phyloP scores from a whole-genome alignment of 805 yeast species.

The Candida tallmaniae region DNA sequence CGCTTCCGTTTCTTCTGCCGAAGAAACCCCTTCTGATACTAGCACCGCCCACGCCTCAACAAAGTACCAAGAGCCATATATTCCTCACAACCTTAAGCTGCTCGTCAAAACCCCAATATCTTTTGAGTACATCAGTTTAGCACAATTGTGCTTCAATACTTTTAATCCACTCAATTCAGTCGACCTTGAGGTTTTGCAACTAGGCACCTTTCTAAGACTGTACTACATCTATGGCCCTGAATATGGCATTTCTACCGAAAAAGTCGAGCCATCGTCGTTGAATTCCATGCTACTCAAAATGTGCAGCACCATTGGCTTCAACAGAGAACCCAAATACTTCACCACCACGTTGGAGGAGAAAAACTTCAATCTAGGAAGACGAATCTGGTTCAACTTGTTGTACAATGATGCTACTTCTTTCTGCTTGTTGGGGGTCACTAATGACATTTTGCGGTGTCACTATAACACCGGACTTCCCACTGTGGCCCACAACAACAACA shows the following conservation, averaged over 20 bases:
- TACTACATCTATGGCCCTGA: slow-evolving; percentile 48
- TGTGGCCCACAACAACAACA: too few species aligned
- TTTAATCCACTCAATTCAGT: slow-evolving; percentile 33
- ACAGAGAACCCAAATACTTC: slow-evolving; percentile 5
- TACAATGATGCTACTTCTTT: slow-evolving; percentile 8
- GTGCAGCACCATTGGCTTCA: too few species aligned
- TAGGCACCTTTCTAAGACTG: slow-evolving; percentile 46
- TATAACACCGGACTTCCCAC: too few species aligned
- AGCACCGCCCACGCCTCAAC: background rate
- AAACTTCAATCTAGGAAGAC: background rate
- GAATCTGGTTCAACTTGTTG: slow-evolving; percentile 6
- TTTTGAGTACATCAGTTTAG: slow-evolving; percentile 26
- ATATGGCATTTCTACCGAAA: too few species aligned
- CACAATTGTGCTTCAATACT: slow-evolving; percentile 31
- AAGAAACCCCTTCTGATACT: background rate
- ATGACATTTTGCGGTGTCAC: too few species aligned
- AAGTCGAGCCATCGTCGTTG: slow-evolving; percentile 2
- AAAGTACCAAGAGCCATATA: background rate
- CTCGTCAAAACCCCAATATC: slow-evolving; percentile 23
- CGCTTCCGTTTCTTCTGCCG: too few species aligned
- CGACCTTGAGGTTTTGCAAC: slow-evolving; percentile 51
- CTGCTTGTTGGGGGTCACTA: slow-evolving; percentile 1
- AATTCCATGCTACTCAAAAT: slow-evolving; percentile 6
- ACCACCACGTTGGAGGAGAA: slow-evolving; percentile 8
- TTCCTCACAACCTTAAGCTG: too few species aligned